Evolutionary conservation across 306 rosid genomes (phyloP).

Genomic region (Quercus dentata): DNA sequence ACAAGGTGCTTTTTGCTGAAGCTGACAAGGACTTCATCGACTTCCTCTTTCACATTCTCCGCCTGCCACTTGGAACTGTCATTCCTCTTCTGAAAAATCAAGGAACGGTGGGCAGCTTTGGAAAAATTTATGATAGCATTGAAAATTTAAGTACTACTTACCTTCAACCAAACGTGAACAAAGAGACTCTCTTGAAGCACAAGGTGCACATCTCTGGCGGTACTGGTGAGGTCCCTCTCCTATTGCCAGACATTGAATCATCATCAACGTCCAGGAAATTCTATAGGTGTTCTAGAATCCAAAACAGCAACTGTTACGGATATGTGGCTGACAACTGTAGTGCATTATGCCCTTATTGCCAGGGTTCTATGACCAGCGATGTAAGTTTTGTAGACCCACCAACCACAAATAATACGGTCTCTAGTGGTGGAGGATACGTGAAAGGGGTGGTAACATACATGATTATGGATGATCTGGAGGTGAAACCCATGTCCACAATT

Average conservation of each 20-base stretch:
- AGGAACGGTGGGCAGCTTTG: conserved; percentile 35
- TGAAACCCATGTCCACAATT: conserved; percentile 24
- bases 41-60: conserved; percentile 34
- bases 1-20: conserved; percentile 46
- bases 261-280: too few species aligned
- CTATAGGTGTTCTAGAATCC: too few species aligned
- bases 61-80: conserved; percentile 30
- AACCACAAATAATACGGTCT: accelerated
- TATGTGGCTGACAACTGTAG: too few species aligned
- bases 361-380: accelerated
- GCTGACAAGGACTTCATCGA: conserved; percentile 42
- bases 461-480: conserved; percentile 34
- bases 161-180: conserved; percentile 15
- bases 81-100: conserved; percentile 19
- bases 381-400: neutral
- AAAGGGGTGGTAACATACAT: conserved; percentile 26
- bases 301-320: too few species aligned
- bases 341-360: accelerated
- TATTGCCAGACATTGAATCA: too few species aligned
- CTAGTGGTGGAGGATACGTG: conserved; percentile 8
- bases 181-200: conserved; percentile 26
- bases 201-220: accelerated
- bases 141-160: conserved; percentile 32
- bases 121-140: conserved; percentile 38
- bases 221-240: too few species aligned